These are phyloP conservation scores for Aureobasidium sp. DNA, from an alignment of 2,329 filamentous ascomycete genomes.

Conservation along the genomic window DNA sequence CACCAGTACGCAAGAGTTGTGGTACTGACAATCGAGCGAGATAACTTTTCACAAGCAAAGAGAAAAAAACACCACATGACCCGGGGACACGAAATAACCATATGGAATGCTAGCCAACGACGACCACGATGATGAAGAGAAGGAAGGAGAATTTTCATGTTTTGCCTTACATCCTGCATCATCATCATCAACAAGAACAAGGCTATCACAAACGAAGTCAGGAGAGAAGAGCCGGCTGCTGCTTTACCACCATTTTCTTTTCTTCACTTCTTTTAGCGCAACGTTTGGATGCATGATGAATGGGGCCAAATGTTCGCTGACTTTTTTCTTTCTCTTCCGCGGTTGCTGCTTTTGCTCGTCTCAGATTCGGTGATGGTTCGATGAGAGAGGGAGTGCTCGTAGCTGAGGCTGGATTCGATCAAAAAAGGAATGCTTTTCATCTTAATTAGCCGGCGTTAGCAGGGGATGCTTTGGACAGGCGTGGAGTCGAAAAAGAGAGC, in stretches of 20 bases:
- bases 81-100: not conserved
- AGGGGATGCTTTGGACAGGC: slow-evolving; percentile 1
- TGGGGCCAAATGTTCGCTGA: not conserved
- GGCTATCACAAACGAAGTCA: not conserved
- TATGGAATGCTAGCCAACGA: not conserved
- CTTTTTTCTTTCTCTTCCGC: not conserved
- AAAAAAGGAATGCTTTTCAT: not conserved
- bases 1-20: not conserved
- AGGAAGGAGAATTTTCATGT: not conserved
- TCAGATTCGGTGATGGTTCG: not conserved
- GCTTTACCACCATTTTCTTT: not conserved
- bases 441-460: not conserved
- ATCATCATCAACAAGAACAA: not conserved
- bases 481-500: not conserved
- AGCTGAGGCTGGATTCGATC: not conserved
- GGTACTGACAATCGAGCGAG: not conserved
- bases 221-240: not conserved
- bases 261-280: not conserved
- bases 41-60: not conserved
- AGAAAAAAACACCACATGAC: not conserved
- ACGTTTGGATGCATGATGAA: slow-evolving; percentile 1
- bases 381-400: not conserved
- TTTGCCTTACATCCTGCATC: not conserved
- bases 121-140: not conserved
- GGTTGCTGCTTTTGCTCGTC: not conserved